These are phyloP conservation scores for Prunus mongolica DNA, from an alignment of 306 rosid genomes.

Conservation along the genomic window DNA sequence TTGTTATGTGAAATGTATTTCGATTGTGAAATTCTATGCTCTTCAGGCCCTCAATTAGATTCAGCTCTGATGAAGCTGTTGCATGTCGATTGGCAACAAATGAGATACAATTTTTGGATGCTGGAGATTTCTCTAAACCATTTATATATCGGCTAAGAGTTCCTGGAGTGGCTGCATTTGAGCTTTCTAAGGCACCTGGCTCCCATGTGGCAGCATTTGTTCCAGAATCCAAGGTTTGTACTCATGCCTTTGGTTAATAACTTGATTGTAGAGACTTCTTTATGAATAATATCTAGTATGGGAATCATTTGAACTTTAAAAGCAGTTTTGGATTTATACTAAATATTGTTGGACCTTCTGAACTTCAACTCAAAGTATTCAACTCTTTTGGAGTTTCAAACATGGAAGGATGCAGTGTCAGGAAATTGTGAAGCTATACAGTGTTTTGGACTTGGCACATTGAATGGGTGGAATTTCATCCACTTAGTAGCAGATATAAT, in stretches of 20 bases:
- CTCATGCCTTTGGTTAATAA: not conserved
- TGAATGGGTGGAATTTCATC: constrained; percentile 3
- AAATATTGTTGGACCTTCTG: not conserved
- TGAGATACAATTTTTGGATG: constrained; percentile 81
- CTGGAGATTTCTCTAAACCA: constrained; percentile 70
- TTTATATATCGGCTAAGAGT: constrained; percentile 54
- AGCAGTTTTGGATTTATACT: not conserved
- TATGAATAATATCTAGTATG: not conserved
- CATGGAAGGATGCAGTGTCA: not conserved
- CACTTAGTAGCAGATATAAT: not conserved
- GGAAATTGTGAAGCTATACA: constrained; percentile 6
- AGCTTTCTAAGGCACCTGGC: constrained; percentile 78
- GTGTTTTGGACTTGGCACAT: not conserved
- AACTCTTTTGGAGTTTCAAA: not conserved
- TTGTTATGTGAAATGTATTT: not conserved
- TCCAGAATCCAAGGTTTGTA: constrained; percentile 80
- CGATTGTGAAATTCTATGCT: not conserved
- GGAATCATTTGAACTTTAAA: not conserved
- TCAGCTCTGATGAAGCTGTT: constrained; percentile 72
- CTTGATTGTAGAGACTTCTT: constrained; percentile 8
- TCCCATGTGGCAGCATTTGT: constrained; percentile 86
- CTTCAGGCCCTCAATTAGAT: constrained; percentile 77
- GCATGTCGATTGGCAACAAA: constrained; percentile 80
- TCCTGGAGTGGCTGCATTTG: constrained; percentile 69
- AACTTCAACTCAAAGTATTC: not conserved